phyloP scores from a whole-genome alignment of 2,329 filamentous ascomycete genomes.

The Coleophoma cylindrospora region DNA sequence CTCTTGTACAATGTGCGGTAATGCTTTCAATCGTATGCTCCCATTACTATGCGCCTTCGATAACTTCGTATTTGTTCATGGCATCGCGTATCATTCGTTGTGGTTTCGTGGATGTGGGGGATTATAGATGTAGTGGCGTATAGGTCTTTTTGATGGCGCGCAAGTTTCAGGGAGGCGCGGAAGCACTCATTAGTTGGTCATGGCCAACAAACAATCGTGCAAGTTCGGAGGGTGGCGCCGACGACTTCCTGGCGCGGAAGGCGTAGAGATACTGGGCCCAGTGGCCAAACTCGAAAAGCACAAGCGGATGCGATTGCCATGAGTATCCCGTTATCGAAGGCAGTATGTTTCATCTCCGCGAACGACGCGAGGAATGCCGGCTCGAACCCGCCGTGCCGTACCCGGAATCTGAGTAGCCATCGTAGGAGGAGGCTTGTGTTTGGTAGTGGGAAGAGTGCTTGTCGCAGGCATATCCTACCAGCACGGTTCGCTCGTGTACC shows the following conservation, averaged over 20 bases:
- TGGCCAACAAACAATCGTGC: conserved; percentile 25
- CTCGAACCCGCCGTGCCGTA: conserved; percentile 25
- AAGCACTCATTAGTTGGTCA: conserved; percentile 18
- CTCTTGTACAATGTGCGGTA: conserved; percentile 5
- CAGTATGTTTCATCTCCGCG: conserved; percentile 28
- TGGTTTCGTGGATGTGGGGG: conserved; percentile 1
- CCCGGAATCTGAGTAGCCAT: conserved; percentile 26
- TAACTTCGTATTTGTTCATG: conserved; percentile 24
- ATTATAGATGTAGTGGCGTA: conserved; percentile 5
- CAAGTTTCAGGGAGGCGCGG: conserved; percentile 20
- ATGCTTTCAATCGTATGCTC: conserved; percentile 5
- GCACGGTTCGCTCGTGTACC: conserved; percentile 61
- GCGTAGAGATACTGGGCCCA: conserved; percentile 27
- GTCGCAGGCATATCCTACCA: conserved; percentile 65
- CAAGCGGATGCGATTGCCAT: conserved; percentile 25
- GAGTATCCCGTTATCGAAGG: conserved; percentile 27
- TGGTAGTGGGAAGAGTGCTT: conserved; percentile 32
- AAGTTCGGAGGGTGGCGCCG: conserved; percentile 24
- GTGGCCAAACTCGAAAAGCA: conserved; percentile 23
- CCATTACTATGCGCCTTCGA: conserved; percentile 24
- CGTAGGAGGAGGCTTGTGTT: conserved; percentile 12
- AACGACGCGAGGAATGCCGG: conserved; percentile 17
- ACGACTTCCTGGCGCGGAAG: conserved; percentile 22
- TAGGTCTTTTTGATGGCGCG: background rate
- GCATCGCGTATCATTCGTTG: conserved; percentile 13